phyloP scores from a whole-genome alignment of 1,284 basidiomycete species.

The Phaffia rhodozyma region DNA sequence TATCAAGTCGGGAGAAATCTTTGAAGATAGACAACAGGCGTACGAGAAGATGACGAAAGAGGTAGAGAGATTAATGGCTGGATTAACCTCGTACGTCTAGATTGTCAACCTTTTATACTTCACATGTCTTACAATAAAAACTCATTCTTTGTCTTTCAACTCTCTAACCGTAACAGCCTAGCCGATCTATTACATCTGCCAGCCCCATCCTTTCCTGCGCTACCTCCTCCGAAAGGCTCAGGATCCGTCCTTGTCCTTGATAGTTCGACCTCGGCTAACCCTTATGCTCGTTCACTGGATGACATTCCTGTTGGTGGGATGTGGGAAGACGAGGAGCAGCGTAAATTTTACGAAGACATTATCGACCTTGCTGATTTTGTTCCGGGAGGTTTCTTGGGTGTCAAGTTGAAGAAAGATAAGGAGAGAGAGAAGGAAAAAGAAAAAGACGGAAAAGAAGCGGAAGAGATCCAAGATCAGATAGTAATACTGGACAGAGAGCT shows the following conservation, averaged over 20 bases:
- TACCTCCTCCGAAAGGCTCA: slow-evolving; percentile 51
- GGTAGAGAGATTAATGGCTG: slow-evolving; percentile 78
- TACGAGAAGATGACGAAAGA: slow-evolving; percentile 96
- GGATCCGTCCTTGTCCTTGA: slow-evolving; percentile 57
- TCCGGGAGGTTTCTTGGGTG: slow-evolving; percentile 73
- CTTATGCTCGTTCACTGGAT: slow-evolving; percentile 41
- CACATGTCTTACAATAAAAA: background rate
- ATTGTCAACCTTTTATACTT: background rate
- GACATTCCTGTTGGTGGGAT: slow-evolving; percentile 50
- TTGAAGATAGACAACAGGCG: slow-evolving; percentile 94
- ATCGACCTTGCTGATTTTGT: slow-evolving; percentile 85
- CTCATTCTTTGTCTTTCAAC: background rate
- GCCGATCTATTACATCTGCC: slow-evolving; percentile 76
- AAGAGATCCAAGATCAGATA: slow-evolving; percentile 20
- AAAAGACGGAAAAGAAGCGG: slow-evolving; percentile 14
- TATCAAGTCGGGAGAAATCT: slow-evolving; percentile 95
- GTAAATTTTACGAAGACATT: slow-evolving; percentile 86
- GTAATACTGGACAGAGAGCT: slow-evolving; percentile 24
- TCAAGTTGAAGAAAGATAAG: slow-evolving; percentile 46
- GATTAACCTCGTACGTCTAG: slow-evolving; percentile 59
- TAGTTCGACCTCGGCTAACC: slow-evolving; percentile 12
- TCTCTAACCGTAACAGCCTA: slow-evolving; percentile 43
- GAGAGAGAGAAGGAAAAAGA: slow-evolving; percentile 19
- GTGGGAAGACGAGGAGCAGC: slow-evolving; percentile 98
- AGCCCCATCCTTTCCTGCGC: slow-evolving; percentile 65